Conservation (phyloP, 192 early-diverging fungal genomes). For the Umbelopsis sp. region DNA sequence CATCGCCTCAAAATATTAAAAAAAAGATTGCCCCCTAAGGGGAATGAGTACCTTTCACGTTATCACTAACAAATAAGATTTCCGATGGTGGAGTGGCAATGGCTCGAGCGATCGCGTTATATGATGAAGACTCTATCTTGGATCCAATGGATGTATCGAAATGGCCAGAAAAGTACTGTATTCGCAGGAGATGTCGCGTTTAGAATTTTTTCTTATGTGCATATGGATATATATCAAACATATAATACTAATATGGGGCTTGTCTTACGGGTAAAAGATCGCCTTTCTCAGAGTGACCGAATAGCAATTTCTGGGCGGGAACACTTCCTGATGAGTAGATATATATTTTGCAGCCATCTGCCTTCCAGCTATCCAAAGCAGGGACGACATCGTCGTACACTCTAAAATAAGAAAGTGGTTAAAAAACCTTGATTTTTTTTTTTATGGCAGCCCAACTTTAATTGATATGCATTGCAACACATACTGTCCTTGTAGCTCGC, state of each 20-base stretch:
- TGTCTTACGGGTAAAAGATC: constrained; percentile 63
- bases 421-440: neutral
- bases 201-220: neutral
- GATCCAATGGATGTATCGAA: constrained; percentile 92
- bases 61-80: constrained; percentile 93
- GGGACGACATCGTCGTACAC: constrained; percentile 88
- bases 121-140: constrained; percentile 74
- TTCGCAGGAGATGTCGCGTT: neutral
- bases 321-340: constrained; percentile 98
- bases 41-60: constrained; percentile 62
- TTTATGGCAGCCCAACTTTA: neutral
- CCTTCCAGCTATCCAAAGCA: constrained; percentile 74
- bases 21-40: neutral
- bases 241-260: neutral
- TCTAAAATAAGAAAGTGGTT: constrained; percentile 32
- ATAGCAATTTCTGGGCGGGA: constrained; percentile 91
- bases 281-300: constrained; percentile 81
- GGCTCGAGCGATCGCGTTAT: constrained; percentile 71
- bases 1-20: neutral
- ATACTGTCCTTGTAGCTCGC: constrained; percentile 76
- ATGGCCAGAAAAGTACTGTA: constrained; percentile 81
- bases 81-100: constrained; percentile 53
- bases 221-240: neutral
- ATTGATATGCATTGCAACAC: constrained; percentile 29
- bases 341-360: constrained; percentile 66